A percentile compares a stretch with the other conserved stretches of the same genome.
phyloP scores from a whole-genome alignment of 2,329 filamentous ascomycete genomes.

The Graphilbum ipis-grandicollis region DNA sequence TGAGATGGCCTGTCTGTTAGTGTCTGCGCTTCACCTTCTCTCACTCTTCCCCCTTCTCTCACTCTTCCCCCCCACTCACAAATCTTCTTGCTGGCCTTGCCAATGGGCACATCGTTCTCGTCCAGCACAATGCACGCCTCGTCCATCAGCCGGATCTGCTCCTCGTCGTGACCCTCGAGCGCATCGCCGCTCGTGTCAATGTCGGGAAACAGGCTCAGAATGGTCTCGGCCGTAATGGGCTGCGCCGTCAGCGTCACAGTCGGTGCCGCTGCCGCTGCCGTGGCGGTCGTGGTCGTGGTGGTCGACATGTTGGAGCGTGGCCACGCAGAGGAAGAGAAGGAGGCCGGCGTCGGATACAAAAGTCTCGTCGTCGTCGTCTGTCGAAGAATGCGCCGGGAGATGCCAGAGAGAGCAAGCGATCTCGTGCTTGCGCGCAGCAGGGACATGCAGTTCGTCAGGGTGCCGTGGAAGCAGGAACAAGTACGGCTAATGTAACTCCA shows the following conservation, averaged over 20 bases:
- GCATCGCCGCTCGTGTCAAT: conserved; percentile 54
- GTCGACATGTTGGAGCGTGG: conserved; percentile 6
- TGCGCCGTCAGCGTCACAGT: conserved; percentile 32
- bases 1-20: conserved; percentile 59
- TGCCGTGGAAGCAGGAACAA: too few species aligned
- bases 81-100: conserved; percentile 93
- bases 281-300: conserved; percentile 6
- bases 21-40: background rate
- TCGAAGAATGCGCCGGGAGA: too few species aligned
- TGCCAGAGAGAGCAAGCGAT: too few species aligned
- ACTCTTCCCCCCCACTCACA: conserved; percentile 40
- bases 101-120: conserved; percentile 80
- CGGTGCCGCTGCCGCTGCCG: conserved; percentile 26
- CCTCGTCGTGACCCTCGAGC: conserved; percentile 82
- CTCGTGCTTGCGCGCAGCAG: too few species aligned
- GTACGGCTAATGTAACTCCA: too few species aligned
- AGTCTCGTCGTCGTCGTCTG: too few species aligned
- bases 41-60: background rate
- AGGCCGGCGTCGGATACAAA: too few species aligned
- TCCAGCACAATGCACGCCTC: conserved; percentile 96
- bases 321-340: background rate
- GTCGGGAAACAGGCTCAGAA: conserved; percentile 78
- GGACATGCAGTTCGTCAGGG: too few species aligned
- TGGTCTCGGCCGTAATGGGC: conserved; percentile 68
- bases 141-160: conserved; percentile 97